Conservation (phyloP, 1,284 basidiomycete genomes). For the Moesziomyces aphidis region DNA sequence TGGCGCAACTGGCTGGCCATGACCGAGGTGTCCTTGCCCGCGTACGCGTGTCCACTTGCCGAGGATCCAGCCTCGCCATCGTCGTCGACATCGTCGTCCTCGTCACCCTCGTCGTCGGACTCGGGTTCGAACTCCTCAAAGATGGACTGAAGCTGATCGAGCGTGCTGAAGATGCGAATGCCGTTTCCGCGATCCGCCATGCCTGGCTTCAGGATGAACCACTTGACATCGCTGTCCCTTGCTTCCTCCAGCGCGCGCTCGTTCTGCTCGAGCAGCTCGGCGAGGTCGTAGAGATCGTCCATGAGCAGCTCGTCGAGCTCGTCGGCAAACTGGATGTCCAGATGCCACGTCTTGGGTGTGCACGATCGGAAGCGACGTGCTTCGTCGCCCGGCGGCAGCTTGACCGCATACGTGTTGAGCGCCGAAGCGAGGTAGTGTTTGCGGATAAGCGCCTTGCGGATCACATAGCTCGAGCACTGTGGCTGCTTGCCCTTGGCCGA, state of each 20-base stretch:
- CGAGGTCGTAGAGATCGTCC: conserved; percentile 93
- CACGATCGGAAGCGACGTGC: conserved; percentile 23
- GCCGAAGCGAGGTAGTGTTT: conserved; percentile 91
- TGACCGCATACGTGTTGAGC: conserved; percentile 70
- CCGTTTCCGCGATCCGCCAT: conserved; percentile 98
- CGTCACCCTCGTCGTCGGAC: conserved; percentile 69
- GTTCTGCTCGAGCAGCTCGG: conserved; percentile 71
- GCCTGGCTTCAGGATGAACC: conserved; percentile 83
- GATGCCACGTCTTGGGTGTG: conserved; percentile 83
- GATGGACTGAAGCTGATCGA: conserved; percentile 79
- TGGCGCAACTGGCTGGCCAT: conserved; percentile 84
- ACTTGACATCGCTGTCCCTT: conserved; percentile 69
- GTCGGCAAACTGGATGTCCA: conserved; percentile 91
- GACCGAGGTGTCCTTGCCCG: conserved; percentile 57
- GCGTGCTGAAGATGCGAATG: conserved; percentile 87
- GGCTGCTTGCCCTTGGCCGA: conserved; percentile 66
- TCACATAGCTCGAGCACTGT: conserved; percentile 86
- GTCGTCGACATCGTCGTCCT: conserved; percentile 63
- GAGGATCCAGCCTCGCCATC: background rate
- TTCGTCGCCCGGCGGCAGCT: conserved; percentile 29
- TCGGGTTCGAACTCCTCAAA: conserved; percentile 85
- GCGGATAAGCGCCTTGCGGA: conserved; percentile 91
- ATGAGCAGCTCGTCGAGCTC: conserved; percentile 93
- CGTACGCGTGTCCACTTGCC: conserved; percentile 1
- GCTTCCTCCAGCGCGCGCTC: conserved; percentile 48